phyloP scores from a whole-genome alignment of 495 filamentous ascomycete genomes.

The Penicillium lagena region DNA sequence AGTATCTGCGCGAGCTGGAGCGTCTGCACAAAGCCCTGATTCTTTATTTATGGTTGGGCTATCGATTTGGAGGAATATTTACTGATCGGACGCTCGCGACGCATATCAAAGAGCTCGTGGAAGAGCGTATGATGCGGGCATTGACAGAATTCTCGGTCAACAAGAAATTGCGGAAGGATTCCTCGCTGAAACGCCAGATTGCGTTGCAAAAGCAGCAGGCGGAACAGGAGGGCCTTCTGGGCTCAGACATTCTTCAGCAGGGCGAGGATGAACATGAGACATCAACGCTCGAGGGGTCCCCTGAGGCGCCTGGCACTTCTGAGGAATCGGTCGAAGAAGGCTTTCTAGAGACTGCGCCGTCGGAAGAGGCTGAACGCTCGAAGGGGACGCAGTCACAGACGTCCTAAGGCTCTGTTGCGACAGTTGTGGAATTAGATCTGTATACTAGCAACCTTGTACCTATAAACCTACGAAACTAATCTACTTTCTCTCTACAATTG shows the following conservation, averaged over 20 bases:
- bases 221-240: conserved; percentile 18
- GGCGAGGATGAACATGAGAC: no score
- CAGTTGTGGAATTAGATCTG: conserved; percentile 2
- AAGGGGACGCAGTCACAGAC: not conserved
- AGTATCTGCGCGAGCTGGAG: conserved; percentile 63
- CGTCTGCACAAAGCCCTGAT: conserved; percentile 73
- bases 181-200: conserved; percentile 36
- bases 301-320: no score
- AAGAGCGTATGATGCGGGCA: conserved; percentile 65
- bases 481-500: no score
- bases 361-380: not conserved
- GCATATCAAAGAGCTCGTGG: conserved; percentile 73
- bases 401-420: no score
- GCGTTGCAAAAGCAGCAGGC: conserved; percentile 32
- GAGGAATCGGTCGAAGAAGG: conserved; percentile 8
- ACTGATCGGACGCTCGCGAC: conserved; percentile 67
- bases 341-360: not conserved
- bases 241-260: no score
- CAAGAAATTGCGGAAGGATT: conserved; percentile 36
- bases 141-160: conserved; percentile 52
- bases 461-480: not conserved
- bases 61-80: conserved; percentile 69
- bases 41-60: conserved; percentile 81
- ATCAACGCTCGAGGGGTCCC: no score
- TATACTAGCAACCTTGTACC: conserved; percentile 8